phyloP scores from a whole-genome alignment of 2,329 filamentous ascomycete species.

The Coleophoma eucalyptorum region DNA sequence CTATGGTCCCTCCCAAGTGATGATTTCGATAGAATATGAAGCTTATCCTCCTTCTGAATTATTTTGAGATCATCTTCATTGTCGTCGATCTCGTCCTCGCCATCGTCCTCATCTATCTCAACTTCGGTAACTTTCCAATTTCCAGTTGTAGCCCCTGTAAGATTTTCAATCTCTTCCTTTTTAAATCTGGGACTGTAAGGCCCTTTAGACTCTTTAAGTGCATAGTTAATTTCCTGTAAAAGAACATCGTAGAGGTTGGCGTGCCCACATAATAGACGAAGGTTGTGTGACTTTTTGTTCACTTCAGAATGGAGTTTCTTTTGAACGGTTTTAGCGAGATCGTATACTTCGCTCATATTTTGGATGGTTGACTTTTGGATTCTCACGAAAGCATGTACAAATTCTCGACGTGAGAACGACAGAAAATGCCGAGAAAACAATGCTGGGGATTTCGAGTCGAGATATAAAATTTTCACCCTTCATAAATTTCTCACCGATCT shows the following conservation, averaged over 20 bases:
- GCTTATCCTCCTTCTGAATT: no score
- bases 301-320: conserved; percentile 7
- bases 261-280: conserved; percentile 8
- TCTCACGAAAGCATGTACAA: no score
- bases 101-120: neutral
- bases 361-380: neutral
- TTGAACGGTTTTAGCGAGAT: conserved; percentile 6
- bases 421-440: no score
- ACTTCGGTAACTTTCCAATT: neutral
- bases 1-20: no score
- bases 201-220: neutral
- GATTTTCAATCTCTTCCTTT: neutral
- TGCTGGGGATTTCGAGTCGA: no score
- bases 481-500: no score
- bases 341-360: conserved; percentile 1
- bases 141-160: neutral
- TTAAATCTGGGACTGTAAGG: neutral
- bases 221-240: neutral
- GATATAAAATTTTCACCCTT: no score
- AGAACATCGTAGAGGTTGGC: conserved; percentile 10
- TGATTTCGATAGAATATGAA: no score
- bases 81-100: neutral
- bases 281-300: conserved; percentile 5
- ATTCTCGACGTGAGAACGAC: no score
- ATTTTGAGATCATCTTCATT: neutral